A percentile compares a stretch with the other conserved stretches of the same genome.
Evolutionary conservation across 2,329 filamentous ascomycete genomes (phyloP).

Genomic region (Polychaeton citri): DNA sequence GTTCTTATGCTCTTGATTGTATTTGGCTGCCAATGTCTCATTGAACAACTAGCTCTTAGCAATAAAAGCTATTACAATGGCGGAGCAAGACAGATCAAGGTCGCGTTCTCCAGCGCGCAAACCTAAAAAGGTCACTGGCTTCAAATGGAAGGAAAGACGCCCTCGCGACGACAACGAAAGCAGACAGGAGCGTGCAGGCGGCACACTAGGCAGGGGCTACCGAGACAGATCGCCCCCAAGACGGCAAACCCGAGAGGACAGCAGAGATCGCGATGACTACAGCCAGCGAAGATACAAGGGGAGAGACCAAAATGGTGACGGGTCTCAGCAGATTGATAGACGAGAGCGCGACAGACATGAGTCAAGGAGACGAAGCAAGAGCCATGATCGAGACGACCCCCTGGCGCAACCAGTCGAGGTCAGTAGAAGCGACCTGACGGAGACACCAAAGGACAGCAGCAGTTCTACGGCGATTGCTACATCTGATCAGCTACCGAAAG

Average conservation of each 20-base stretch:
- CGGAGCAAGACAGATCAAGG: not conserved
- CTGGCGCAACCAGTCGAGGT: not conserved
- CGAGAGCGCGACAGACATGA: conserved; percentile 1
- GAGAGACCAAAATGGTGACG: too few species aligned
- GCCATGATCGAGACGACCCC: not conserved
- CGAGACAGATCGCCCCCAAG: conserved; percentile 20
- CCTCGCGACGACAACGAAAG: conserved; percentile 10
- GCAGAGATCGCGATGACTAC: conserved; percentile 4
- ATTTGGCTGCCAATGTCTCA: too few species aligned
- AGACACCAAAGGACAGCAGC: conserved; percentile 14
- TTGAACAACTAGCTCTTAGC: too few species aligned
- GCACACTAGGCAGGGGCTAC: conserved; percentile 19
- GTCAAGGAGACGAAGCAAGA: not conserved
- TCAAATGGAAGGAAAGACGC: conserved; percentile 25
- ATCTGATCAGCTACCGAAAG: conserved; percentile 13
- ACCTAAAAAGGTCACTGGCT: conserved; percentile 9
- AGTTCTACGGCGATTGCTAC: conserved; percentile 26
- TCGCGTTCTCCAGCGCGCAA: not conserved
- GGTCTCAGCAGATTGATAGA: too few species aligned
- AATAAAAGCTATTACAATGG: too few species aligned
- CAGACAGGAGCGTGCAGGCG: conserved; percentile 9
- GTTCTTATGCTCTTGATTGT: too few species aligned
- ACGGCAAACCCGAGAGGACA: conserved; percentile 13
- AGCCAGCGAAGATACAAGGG: conserved; percentile 1
- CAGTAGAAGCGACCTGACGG: conserved; percentile 5